phyloP scores from a whole-genome alignment of 2,329 filamentous ascomycete species.

The Paecilomyces sp. region DNA sequence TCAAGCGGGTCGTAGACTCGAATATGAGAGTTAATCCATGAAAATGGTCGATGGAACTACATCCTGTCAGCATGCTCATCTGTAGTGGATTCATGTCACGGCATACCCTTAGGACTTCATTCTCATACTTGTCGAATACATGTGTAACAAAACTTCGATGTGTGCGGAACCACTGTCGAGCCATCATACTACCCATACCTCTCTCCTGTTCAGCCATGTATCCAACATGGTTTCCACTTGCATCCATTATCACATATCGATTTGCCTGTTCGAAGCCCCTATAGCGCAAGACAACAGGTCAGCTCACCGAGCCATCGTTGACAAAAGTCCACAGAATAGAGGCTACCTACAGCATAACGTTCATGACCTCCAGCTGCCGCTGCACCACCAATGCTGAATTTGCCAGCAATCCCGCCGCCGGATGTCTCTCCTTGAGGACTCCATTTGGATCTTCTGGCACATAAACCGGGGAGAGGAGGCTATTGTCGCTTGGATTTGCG shows the following conservation, averaged over 20 bases:
- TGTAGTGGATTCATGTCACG: neutral
- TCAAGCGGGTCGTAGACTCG: slow-evolving; percentile 49
- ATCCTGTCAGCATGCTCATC: slow-evolving; percentile 5
- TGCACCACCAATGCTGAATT: slow-evolving; percentile 58
- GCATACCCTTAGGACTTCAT: slow-evolving; percentile 50
- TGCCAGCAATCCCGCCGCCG: slow-evolving; percentile 50
- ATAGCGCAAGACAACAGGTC: neutral
- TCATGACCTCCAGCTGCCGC: slow-evolving; percentile 59
- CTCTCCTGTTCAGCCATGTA: slow-evolving; percentile 59
- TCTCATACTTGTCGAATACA: slow-evolving; percentile 55
- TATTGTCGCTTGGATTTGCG: slow-evolving; percentile 39
- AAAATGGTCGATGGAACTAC: slow-evolving; percentile 56
- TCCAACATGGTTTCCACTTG: slow-evolving; percentile 55
- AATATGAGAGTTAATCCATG: slow-evolving; percentile 56
- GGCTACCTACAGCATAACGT: slow-evolving; percentile 46
- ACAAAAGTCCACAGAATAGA: neutral
- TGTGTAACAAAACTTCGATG: slow-evolving; percentile 59
- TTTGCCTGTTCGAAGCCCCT: slow-evolving; percentile 61
- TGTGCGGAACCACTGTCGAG: slow-evolving; percentile 54
- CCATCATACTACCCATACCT: slow-evolving; percentile 49
- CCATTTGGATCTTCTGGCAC: slow-evolving; percentile 55
- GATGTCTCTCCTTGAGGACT: slow-evolving; percentile 52
- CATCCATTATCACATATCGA: slow-evolving; percentile 59
- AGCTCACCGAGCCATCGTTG: neutral
- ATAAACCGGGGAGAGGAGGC: slow-evolving; percentile 53